Conservation (phyloP, 805 yeast species). For the Candida gorgasii region DNA sequence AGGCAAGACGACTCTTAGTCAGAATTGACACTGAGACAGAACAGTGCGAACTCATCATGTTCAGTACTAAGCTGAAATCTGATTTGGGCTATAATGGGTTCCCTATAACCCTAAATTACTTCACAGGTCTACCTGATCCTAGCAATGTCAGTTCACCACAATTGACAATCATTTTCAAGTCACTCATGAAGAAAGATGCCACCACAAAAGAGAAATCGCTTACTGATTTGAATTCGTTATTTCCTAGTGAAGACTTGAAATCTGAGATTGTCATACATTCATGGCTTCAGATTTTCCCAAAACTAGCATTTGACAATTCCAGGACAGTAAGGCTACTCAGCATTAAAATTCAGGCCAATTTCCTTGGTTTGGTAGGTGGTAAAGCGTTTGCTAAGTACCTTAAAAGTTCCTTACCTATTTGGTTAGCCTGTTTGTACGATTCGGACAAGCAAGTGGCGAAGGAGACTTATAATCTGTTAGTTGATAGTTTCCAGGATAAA, state of each 20-base stretch:
- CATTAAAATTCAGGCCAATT: conserved; percentile 63
- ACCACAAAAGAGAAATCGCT: conserved; percentile 85
- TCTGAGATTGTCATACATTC: conserved; percentile 59
- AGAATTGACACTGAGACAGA: no score
- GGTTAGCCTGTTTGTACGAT: conserved; percentile 75
- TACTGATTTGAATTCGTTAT: conserved; percentile 44
- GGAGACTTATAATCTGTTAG: conserved; percentile 48
- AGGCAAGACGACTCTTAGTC: no score
- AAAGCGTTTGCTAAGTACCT: conserved; percentile 65
- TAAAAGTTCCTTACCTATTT: conserved; percentile 68
- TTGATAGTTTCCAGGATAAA: conserved; percentile 55
- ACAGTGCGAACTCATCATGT: conserved; percentile 9
- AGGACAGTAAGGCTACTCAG: conserved; percentile 60
- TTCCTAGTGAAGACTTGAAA: conserved; percentile 23
- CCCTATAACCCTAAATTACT: conserved; percentile 69
- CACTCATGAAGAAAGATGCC: conserved; percentile 73
- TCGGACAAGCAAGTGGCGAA: conserved; percentile 60
- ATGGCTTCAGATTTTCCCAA: conserved; percentile 83
- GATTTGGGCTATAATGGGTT: conserved; percentile 35
- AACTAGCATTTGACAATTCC: conserved; percentile 70
- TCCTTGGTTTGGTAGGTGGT: conserved; percentile 47
- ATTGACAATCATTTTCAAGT: conserved; percentile 68
- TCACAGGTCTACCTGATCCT: conserved; percentile 73
- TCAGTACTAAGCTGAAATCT: conserved; percentile 11
- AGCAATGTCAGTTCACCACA: conserved; percentile 39